phyloP scores from a whole-genome alignment of 169 alveolate genomes.

The Cryptosporidium bovis region DNA sequence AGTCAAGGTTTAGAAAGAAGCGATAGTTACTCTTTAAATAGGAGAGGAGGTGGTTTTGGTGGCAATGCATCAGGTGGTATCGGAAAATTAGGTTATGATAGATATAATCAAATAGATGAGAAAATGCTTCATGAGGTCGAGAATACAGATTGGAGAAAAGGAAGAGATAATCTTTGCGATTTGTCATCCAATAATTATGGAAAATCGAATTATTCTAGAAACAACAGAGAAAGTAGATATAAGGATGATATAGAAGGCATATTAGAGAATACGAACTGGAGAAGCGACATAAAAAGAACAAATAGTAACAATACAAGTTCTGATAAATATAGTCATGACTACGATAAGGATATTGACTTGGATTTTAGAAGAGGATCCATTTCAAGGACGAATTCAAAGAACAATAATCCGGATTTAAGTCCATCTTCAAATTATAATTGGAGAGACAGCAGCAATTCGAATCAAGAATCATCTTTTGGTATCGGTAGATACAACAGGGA shows the following conservation, averaged over 20 bases:
- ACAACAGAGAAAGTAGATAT: constrained; percentile 2
- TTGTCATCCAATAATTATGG: not conserved
- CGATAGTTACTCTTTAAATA: constrained; percentile 6
- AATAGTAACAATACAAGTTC: not conserved
- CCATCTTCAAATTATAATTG: constrained; percentile 22
- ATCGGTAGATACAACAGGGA: not conserved
- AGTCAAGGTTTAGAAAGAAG: constrained; percentile 63
- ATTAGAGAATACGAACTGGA: constrained; percentile 49
- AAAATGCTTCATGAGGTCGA: constrained; percentile 6
- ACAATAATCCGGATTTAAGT: not conserved
- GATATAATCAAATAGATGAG: constrained; percentile 17
- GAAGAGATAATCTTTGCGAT: constrained; percentile 7
- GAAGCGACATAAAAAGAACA: constrained; percentile 40
- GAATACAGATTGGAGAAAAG: constrained; percentile 61
- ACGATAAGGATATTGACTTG: not conserved
- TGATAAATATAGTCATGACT: constrained; percentile 20
- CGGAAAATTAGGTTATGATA: no score
- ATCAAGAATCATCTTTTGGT: constrained; percentile 6
- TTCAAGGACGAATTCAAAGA: not conserved
- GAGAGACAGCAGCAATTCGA: constrained; percentile 33
- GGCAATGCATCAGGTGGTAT: no score
- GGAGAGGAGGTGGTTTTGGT: not conserved
- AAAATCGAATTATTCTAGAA: not conserved
- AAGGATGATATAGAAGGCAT: constrained; percentile 35
- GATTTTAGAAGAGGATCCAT: constrained; percentile 38